Conservation (phyloP, 352 stramenopile genomes). For the Globisporangium polare region DNA sequence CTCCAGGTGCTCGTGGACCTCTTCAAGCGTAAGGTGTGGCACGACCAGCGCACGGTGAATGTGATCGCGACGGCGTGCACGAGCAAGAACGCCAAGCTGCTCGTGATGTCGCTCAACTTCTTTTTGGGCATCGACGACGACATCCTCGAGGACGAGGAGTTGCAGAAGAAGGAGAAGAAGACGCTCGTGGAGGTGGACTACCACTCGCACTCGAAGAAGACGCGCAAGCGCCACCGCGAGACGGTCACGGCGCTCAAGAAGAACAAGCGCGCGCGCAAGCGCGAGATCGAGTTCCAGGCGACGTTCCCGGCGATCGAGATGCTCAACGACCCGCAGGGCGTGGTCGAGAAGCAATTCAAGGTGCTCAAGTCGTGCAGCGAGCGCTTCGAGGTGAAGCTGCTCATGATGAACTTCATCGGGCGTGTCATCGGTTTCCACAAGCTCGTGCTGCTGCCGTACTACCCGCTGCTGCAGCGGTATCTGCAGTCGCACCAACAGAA, state of each 20-base stretch:
- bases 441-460: conserved; percentile 95
- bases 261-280: conserved; percentile 84
- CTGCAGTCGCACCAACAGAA: conserved; percentile 87
- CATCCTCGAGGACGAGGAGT: conserved; percentile 95
- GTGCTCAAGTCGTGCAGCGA: conserved; percentile 86
- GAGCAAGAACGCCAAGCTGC: conserved; percentile 83
- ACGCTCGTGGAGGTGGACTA: conserved; percentile 87
- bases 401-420: conserved; percentile 99
- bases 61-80: conserved; percentile 93
- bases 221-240: conserved; percentile 84
- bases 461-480: conserved; percentile 95
- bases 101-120: conserved; percentile 94
- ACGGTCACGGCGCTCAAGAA: conserved; percentile 88
- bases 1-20: conserved; percentile 94
- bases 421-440: conserved; percentile 97
- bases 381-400: conserved; percentile 92
- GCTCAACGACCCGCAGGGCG: conserved; percentile 95
- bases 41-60: conserved; percentile 95
- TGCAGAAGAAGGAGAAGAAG: conserved; percentile 88
- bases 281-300: conserved; percentile 66
- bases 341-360: conserved; percentile 94
- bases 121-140: conserved; percentile 98
- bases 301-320: conserved; percentile 97
- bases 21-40: conserved; percentile 97
- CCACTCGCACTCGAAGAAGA: conserved; percentile 97